A percentile compares a stretch with the other conserved stretches of the same genome.
Conservation (phyloP, 331 rosid species). For the Malus hybrid region DNA sequence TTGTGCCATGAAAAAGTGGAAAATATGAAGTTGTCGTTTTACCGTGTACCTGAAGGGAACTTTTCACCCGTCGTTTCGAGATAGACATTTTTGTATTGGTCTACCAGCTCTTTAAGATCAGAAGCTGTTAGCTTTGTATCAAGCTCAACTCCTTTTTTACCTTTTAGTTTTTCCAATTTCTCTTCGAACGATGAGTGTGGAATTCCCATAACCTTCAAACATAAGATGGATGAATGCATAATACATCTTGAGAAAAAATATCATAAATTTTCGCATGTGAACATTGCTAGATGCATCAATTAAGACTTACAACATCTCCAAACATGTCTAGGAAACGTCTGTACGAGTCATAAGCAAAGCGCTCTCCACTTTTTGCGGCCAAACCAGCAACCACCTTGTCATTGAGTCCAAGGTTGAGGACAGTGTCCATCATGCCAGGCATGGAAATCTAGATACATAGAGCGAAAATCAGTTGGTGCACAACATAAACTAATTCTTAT, state of each 20-base stretch:
- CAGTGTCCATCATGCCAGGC: conserved; percentile 99
- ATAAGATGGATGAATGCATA: no score
- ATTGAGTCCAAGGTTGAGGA: conserved; percentile 93
- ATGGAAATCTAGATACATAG: conserved; percentile 58
- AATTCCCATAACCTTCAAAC: conserved; percentile 69
- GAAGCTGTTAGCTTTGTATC: conserved; percentile 65
- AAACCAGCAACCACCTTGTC: conserved; percentile 84
- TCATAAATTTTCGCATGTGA: neutral
- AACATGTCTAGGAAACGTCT: conserved; percentile 96
- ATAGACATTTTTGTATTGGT: conserved; percentile 74
- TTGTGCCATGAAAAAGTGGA: neutral
- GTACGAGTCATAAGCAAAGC: conserved; percentile 88
- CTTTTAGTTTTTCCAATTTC: conserved; percentile 61
- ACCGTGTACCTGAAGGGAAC: conserved; percentile 10
- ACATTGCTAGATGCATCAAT: neutral
- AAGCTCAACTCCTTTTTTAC: conserved; percentile 43
- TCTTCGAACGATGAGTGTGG: conserved; percentile 80
- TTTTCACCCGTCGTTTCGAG: conserved; percentile 53
- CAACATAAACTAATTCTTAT: neutral
- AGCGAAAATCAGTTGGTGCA: conserved; percentile 7
- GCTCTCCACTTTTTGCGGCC: conserved; percentile 89
- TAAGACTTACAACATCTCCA: conserved; percentile 78
- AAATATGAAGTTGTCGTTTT: neutral
- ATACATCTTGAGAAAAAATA: no score
- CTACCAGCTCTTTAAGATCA: conserved; percentile 77